phyloP scores from a whole-genome alignment of 139 green algal genomes.

The Closterium sp. region DNA sequence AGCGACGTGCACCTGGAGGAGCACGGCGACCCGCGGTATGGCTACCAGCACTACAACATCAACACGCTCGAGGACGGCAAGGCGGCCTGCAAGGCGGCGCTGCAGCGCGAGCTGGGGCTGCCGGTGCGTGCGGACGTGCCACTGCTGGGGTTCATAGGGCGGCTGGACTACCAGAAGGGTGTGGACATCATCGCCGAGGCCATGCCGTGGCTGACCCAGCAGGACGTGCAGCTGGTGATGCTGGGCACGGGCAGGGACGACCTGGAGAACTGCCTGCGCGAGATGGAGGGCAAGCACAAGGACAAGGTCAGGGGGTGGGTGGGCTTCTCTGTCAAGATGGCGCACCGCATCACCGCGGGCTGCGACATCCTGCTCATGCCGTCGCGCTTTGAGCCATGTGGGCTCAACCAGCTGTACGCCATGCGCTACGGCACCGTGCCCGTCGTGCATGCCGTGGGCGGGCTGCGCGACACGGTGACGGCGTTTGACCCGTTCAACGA shows the following conservation, averaged over 20 bases:
- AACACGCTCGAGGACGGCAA: conserved; percentile 67
- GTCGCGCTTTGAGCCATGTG: conserved; percentile 85
- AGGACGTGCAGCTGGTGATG: conserved; percentile 87
- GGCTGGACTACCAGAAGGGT: conserved; percentile 86
- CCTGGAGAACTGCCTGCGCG: conserved; percentile 69
- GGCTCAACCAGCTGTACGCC: conserved; percentile 78
- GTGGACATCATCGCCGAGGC: conserved; percentile 88
- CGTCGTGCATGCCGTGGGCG: conserved; percentile 78
- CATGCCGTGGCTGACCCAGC: conserved; percentile 59
- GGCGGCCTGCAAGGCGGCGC: conserved; percentile 74
- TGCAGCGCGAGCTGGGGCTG: conserved; percentile 84
- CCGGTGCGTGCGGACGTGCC: conserved; percentile 74
- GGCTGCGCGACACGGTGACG: conserved; percentile 72
- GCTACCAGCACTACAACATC: conserved; percentile 69
- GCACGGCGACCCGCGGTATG: conserved; percentile 50
- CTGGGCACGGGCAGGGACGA: conserved; percentile 86
- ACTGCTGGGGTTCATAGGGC: conserved; percentile 63
- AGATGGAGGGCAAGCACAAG: conserved; percentile 38
- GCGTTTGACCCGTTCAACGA: conserved; percentile 56
- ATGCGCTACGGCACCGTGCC: conserved; percentile 82
- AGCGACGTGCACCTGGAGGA: conserved; percentile 64
- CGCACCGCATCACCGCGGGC: conserved; percentile 78
- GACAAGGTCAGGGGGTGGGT: conserved; percentile 63
- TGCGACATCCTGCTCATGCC: conserved; percentile 88
- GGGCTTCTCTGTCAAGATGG: conserved; percentile 76